Evolutionary conservation across 1,284 basidiomycete genomes (phyloP).

Genomic region (Xerocomus amazonicus): DNA sequence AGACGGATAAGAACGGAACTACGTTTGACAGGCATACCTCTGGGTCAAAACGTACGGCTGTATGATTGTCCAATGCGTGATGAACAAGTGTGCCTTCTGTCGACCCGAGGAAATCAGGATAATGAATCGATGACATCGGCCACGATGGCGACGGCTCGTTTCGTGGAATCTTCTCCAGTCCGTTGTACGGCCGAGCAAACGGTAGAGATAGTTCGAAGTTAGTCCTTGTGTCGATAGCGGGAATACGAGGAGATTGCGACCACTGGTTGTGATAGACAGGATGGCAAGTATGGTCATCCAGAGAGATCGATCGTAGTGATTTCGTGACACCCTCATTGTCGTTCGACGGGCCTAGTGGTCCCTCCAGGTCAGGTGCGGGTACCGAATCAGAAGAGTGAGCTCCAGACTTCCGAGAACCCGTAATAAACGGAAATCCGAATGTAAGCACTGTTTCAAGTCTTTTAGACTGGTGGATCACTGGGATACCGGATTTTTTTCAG

Average conservation of each 20-base stretch:
- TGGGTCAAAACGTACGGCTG: no score
- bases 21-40: no score
- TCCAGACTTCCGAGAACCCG: neutral
- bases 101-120: neutral
- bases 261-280: slow-evolving; percentile 22
- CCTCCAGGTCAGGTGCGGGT: slow-evolving; percentile 20
- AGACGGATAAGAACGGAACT: no score
- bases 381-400: slow-evolving; percentile 13
- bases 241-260: slow-evolving; percentile 18
- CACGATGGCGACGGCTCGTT: no score
- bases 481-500: neutral
- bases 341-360: slow-evolving; percentile 1
- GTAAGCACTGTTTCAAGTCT: neutral
- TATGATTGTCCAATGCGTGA: no score
- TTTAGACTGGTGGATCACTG: slow-evolving; percentile 7
- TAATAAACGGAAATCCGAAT: slow-evolving; percentile 2
- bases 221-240: no score
- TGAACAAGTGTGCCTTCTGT: no score
- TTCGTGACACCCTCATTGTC: neutral
- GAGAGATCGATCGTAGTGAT: slow-evolving; percentile 10
- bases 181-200: no score
- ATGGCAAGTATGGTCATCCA: slow-evolving; percentile 20
- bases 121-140: no score
- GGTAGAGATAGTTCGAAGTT: no score
- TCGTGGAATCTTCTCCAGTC: no score